phyloP scores from a whole-genome alignment of 306 rosid species.

The Albizia julibrissin region DNA sequence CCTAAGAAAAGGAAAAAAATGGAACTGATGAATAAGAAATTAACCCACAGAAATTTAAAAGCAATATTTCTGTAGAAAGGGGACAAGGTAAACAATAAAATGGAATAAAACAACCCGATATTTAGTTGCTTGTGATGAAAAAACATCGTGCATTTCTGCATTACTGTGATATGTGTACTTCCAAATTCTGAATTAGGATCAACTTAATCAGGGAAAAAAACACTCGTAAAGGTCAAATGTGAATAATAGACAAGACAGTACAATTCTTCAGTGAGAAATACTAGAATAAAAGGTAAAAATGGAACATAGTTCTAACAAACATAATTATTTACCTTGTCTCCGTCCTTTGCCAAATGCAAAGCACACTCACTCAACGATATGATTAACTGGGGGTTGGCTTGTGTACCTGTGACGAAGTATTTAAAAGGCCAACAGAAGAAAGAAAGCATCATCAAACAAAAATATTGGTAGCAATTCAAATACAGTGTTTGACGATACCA shows the following conservation, averaged over 20 bases:
- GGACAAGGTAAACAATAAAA: neutral
- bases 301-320: neutral
- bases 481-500: slow-evolving; percentile 24
- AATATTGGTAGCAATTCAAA: neutral
- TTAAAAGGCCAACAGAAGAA: neutral
- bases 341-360: slow-evolving; percentile 77
- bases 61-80: neutral
- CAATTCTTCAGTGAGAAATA: slow-evolving; percentile 15
- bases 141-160: neutral
- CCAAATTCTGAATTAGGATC: neutral
- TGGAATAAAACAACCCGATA: neutral
- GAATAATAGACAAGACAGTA: neutral
- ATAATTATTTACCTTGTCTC: slow-evolving; percentile 72
- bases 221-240: neutral
- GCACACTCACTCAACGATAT: slow-evolving; percentile 67
- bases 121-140: neutral
- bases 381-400: slow-evolving; percentile 48
- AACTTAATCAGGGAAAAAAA: neutral
- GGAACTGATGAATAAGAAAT: slow-evolving; percentile 11
- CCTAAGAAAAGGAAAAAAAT: slow-evolving; percentile 44
- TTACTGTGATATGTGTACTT: neutral
- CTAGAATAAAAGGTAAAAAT: slow-evolving; percentile 11
- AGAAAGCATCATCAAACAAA: slow-evolving; percentile 1
- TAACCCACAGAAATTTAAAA: neutral
- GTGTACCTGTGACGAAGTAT: slow-evolving; percentile 45